phyloP scores from a whole-genome alignment of 371 early-diverging fungal genomes.

The Blakeslea trispora region DNA sequence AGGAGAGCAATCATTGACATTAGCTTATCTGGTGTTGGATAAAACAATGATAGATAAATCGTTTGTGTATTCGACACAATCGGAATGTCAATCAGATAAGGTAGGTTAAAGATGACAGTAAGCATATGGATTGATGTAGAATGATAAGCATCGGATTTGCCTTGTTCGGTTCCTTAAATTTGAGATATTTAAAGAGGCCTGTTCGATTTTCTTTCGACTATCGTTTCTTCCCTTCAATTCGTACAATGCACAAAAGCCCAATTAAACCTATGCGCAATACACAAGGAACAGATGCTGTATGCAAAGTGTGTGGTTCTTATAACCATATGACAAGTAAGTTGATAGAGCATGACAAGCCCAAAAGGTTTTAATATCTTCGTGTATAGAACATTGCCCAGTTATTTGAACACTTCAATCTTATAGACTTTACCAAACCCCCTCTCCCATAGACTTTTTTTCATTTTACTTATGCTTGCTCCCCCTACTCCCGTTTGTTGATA shows the following conservation, averaged over 20 bases:
- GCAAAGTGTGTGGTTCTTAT: slow-evolving; percentile 37
- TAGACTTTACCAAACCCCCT: too few relatives aligned
- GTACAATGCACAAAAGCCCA: not conserved
- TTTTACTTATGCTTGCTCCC: too few relatives aligned
- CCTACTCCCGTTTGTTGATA: too few relatives aligned
- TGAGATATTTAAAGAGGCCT: not conserved
- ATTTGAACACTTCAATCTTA: too few relatives aligned
- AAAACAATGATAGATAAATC: slow-evolving; percentile 1
- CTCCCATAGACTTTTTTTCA: too few relatives aligned
- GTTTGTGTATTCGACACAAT: not conserved
- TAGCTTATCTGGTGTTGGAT: too few relatives aligned
- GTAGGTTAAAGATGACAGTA: slow-evolving; percentile 5
- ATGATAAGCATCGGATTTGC: slow-evolving; percentile 16
- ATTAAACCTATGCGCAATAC: slow-evolving; percentile 6
- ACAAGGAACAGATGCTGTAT: slow-evolving; percentile 12
- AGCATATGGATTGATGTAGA: slow-evolving; percentile 4
- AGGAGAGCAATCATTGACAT: too few relatives aligned
- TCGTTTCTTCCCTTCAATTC: slow-evolving; percentile 1
- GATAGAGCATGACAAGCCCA: not conserved
- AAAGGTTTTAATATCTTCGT: not conserved
- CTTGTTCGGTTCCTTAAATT: slow-evolving; percentile 8
- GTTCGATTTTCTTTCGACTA: slow-evolving; percentile 1
- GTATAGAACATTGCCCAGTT: slow-evolving; percentile 38
- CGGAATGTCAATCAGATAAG: slow-evolving; percentile 3
- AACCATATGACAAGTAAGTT: slow-evolving; percentile 45